Percentiles rank a stretch among this genome's conserved stretches.
phyloP scores from a whole-genome alignment of 2,329 filamentous ascomycete species.

The Phoma sp. region DNA sequence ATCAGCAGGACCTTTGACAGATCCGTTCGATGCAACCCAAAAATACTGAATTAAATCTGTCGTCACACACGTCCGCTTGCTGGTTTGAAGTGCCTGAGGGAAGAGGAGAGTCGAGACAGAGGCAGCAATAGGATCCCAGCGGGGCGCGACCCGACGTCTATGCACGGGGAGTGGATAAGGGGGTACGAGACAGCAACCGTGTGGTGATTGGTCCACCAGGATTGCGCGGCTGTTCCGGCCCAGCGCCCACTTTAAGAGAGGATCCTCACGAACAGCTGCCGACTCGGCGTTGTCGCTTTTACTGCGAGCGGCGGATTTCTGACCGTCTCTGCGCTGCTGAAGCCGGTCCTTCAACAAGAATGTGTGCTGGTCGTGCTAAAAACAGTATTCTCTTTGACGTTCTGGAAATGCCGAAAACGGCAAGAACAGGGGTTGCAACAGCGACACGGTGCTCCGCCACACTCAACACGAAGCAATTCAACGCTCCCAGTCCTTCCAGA shows the following conservation, averaged over 20 bases:
- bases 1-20: slow-evolving; percentile 33
- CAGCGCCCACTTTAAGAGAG: slow-evolving; percentile 20
- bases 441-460: slow-evolving; percentile 33
- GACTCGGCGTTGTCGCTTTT: slow-evolving; percentile 1
- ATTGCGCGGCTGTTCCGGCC: slow-evolving; percentile 23
- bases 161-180: slow-evolving; percentile 32
- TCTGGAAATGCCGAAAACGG: slow-evolving; percentile 23
- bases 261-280: slow-evolving; percentile 11
- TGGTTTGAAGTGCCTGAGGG: slow-evolving; percentile 34
- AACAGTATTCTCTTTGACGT: slow-evolving; percentile 16
- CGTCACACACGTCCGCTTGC: slow-evolving; percentile 24
- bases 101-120: slow-evolving; percentile 32
- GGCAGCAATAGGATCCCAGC: slow-evolving; percentile 28
- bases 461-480: slow-evolving; percentile 23
- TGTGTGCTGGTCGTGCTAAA: slow-evolving; percentile 18
- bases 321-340: slow-evolving; percentile 6
- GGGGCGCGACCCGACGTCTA: slow-evolving; percentile 28
- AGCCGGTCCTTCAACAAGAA: slow-evolving; percentile 6
- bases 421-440: slow-evolving; percentile 16
- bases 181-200: slow-evolving; percentile 41
- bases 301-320: slow-evolving; percentile 7
- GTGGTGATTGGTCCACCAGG: slow-evolving; percentile 24
- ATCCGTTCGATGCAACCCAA: slow-evolving; percentile 30
- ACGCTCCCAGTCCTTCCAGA: slow-evolving; percentile 13
- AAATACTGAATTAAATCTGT: slow-evolving; percentile 21